These are phyloP conservation scores for Boehmeria nivea DNA, from an alignment of 306 rosid genomes.

Conservation along the genomic window DNA sequence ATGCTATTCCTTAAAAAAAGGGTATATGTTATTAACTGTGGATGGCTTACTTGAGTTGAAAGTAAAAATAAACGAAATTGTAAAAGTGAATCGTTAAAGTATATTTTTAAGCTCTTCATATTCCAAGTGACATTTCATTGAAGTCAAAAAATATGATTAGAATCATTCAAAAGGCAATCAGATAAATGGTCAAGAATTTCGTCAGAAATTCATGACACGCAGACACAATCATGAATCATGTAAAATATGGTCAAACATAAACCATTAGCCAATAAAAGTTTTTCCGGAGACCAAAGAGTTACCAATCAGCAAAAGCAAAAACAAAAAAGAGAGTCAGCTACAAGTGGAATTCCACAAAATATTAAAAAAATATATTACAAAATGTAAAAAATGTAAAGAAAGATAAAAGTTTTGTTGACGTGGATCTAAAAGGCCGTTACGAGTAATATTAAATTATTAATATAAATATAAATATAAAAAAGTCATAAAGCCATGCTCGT, in stretches of 20 bases:
- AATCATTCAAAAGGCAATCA: constrained; percentile 2
- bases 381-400: background rate
- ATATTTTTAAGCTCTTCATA: background rate
- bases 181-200: constrained; percentile 6
- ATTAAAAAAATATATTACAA: background rate
- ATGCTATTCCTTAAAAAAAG: no score
- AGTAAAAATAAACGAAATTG: background rate
- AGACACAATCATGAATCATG: constrained; percentile 1
- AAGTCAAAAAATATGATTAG: constrained; percentile 1
- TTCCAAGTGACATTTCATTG: background rate
- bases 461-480: no score
- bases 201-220: background rate
- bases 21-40: no score
- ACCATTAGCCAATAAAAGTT: background rate
- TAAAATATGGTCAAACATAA: constrained; percentile 6
- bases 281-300: background rate
- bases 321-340: background rate
- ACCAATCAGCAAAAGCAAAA: background rate
- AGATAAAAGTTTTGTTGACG: background rate
- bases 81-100: background rate
- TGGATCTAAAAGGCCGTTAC: background rate
- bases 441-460: no score
- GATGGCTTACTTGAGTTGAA: no score
- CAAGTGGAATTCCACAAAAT: background rate
- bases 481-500: no score